Evolutionary conservation across 2,329 filamentous ascomycete genomes (phyloP), one percentile per base, ranked within the genome.

Genomic region (Phoma sp.): DNA sequence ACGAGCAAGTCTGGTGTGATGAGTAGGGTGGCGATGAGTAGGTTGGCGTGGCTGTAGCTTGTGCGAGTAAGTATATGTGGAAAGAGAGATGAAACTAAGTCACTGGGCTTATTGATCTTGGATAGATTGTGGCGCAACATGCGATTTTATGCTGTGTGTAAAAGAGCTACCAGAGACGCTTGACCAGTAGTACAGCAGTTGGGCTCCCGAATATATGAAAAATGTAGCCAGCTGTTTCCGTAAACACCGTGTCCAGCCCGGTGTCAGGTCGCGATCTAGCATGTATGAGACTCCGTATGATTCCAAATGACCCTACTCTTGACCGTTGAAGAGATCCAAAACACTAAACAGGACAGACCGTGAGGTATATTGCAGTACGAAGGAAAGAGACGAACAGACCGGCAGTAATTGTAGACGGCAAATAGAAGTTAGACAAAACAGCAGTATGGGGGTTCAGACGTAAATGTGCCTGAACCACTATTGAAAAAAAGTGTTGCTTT

Each of bases 311-410:
- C 33, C 38, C 45, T n/a, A 30, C 46, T 39, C 40, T 45, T 23
- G 34, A 54, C 34, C 28, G 14, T 34, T 39, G 28, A 49, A 43
- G 20, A 32, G 21, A 43, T 33, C 47, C 40, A 30, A 54, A 47
- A 47, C 18, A 56, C 30, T 26, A 46, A 46, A 40, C 10, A 46
- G 34, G 37, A 49, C 50, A 34, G 34, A 53, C 34, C 52, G 56
- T 52, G 57, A 72, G 70, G 71, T 74, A 74, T 74, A 72, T 72
- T 66, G 70, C 69, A 50, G 48, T 60, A 36, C 15, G 42, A 46
- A 57, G 53, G 51, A 23, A 53, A 59, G 48, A 53, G 43, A 56
- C 47, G 38, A 9, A 53, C n/a, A 61, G 51, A 28, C 30, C 28
- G 32, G 62, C 61, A 64, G 52, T 64, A 21, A 56, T 60, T 49